Percentiles rank a stretch among this genome's conserved stretches.
These are phyloP conservation scores for Penicillium waksmanii DNA, from an alignment of 495 filamentous ascomycete species.

Conservation along the genomic window DNA sequence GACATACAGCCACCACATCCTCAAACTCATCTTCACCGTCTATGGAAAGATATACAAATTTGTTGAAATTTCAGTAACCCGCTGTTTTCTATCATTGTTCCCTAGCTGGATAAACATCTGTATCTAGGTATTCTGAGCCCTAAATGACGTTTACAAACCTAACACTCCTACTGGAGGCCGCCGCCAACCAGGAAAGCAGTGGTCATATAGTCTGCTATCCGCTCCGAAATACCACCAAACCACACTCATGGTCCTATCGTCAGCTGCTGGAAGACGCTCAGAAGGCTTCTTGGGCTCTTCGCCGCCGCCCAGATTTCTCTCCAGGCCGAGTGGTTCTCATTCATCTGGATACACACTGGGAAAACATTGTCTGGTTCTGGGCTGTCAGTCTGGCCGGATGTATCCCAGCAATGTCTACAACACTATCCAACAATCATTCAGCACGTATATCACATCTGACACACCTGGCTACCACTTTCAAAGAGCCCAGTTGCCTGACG, in stretches of 20 bases:
- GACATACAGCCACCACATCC: not conserved
- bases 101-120: not conserved
- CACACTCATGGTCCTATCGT: constrained; percentile 8
- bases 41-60: not conserved
- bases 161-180: constrained; percentile 13
- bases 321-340: constrained; percentile 31
- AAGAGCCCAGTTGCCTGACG: constrained; percentile 24
- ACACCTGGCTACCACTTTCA: constrained; percentile 28
- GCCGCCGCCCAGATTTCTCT: not conserved
- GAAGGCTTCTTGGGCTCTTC: constrained; percentile 8
- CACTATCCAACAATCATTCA: constrained; percentile 36
- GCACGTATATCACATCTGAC: constrained; percentile 38
- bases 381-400: constrained; percentile 41
- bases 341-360: constrained; percentile 43
- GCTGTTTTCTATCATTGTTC: not conserved
- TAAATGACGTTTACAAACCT: constrained; percentile 18
- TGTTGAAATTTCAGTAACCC: not conserved
- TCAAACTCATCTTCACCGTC: not conserved
- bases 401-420: constrained; percentile 44
- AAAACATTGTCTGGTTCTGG: constrained; percentile 52
- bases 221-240: constrained; percentile 2
- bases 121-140: no score
- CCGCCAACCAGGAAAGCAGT: constrained; percentile 5
- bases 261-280: constrained; percentile 12
- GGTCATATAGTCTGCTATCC: constrained; percentile 16